A percentile compares a stretch with the other conserved stretches of the same genome.
Conservation (phyloP, 768 basidiomycete genomes). For the Lentinula aciculospora region DNA sequence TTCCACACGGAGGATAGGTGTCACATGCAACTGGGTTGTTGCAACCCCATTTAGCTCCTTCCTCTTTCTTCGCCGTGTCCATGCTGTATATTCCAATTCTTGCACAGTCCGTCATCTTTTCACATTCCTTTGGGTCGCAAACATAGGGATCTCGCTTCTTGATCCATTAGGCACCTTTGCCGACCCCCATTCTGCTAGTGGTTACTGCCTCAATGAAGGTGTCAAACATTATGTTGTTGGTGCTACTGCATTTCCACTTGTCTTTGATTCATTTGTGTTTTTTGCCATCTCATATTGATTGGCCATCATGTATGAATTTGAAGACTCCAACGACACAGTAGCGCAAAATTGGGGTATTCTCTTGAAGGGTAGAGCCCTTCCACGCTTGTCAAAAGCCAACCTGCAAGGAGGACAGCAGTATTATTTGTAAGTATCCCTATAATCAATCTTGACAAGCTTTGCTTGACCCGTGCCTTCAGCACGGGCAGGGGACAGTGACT, state of each 20-base stretch:
- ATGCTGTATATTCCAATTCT: neutral
- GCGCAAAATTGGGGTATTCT: neutral
- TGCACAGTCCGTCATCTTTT: neutral
- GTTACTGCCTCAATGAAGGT: neutral
- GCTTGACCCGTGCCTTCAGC: neutral
- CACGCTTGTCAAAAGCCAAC: neutral
- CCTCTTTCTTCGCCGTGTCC: neutral
- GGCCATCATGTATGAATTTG: neutral
- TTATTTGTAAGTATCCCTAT: neutral
- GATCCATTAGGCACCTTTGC: neutral
- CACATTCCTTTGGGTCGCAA: neutral
- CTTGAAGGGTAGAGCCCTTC: neutral
- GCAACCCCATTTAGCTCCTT: neutral
- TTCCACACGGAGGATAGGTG: neutral
- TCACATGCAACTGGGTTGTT: neutral
- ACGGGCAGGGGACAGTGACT: too few relatives aligned
- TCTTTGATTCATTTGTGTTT: neutral
- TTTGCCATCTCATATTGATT: neutral
- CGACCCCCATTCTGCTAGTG: neutral
- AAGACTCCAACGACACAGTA: neutral
- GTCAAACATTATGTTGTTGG: neutral
- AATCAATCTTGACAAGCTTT: too few relatives aligned
- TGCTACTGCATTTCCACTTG: neutral
- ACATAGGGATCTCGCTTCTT: neutral
- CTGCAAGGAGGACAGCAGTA: neutral